These are phyloP conservation scores for Tolypocladium nubicola DNA, from an alignment of 2,329 filamentous ascomycete genomes.

Conservation along the genomic window DNA sequence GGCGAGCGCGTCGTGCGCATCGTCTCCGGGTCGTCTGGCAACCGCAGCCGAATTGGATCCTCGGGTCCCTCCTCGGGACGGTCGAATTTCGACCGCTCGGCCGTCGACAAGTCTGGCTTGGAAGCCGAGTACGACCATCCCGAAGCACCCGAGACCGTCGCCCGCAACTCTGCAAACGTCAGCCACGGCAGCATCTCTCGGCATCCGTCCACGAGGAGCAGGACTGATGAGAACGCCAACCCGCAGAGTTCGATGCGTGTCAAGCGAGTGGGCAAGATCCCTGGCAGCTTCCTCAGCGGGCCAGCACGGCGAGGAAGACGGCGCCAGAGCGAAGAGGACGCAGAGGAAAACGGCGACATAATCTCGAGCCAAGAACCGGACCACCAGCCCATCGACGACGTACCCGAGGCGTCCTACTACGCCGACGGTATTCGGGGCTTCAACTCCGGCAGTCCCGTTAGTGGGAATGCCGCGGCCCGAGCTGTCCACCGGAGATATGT, in stretches of 20 bases:
- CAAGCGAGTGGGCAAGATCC: slow-evolving; percentile 64
- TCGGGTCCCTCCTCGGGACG: slow-evolving; percentile 24
- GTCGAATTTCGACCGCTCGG: slow-evolving; percentile 21
- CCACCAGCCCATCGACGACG: slow-evolving; percentile 26
- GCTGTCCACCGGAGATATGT: slow-evolving; percentile 28
- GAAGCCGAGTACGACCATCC: slow-evolving; percentile 35
- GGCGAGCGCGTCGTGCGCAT: slow-evolving; percentile 45
- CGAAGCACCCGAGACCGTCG: slow-evolving; percentile 39
- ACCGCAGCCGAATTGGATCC: slow-evolving; percentile 25
- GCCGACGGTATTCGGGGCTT: slow-evolving; percentile 33
- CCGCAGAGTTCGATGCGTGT: slow-evolving; percentile 66
- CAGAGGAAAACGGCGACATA: slow-evolving; percentile 30
- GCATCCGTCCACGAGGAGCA: slow-evolving; percentile 37
- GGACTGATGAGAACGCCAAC: slow-evolving; percentile 52
- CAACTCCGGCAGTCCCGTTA: slow-evolving; percentile 49
- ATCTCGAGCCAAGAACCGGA: slow-evolving; percentile 31
- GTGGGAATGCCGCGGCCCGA: slow-evolving; percentile 32
- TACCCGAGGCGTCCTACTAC: slow-evolving; percentile 32
- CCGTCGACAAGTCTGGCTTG: slow-evolving; percentile 19
- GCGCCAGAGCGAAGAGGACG: slow-evolving; percentile 57
- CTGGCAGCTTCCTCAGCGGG: slow-evolving; percentile 69
- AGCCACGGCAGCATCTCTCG: slow-evolving; percentile 43
- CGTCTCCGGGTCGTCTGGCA: slow-evolving; percentile 39
- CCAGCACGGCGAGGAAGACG: slow-evolving; percentile 67
- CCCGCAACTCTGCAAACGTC: slow-evolving; percentile 33